Base-by-base conservation (phyloP, 2,329 filamentous ascomycete species). In the Canariomyces notabilis region DNA sequence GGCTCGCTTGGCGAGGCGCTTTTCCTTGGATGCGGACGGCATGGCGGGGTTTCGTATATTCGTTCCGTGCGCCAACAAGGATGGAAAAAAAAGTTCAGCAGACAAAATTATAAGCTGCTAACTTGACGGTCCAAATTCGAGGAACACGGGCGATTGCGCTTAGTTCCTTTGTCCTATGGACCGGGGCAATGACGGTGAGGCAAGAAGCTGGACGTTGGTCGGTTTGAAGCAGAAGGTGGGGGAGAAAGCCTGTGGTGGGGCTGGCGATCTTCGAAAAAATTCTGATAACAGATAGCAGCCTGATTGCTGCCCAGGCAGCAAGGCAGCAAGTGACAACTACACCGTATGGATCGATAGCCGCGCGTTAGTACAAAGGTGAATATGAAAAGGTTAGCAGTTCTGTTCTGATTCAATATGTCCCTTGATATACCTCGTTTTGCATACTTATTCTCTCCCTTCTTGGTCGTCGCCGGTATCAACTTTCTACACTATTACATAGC, bases 1-100 rank as follows among this genome's bases (percentile, higher is more conserved):
- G 57, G 79, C 79, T 74, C 82, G 82, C 75, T 84, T 84, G 49
- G 82, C 82, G 56, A 85, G 75, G 67, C 82, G 75, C 74, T 84
- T 85, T 60, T 83, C 80, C 70, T 86, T 86, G 64, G 82, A 82
- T 53, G 80, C 72, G 52, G 82, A 85, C 63, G 83, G 75, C 80
- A 85, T 85, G 36, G 65, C 80, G 70, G 46, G 34, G 22, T 14
- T 20, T 19, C 11, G 9, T 20, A 34, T 29, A 36, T 19, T 22
- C 6, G 26, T 22, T 26, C 42, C 16, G 16, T 44, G 36, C 11
- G n/a, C 35, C 32, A 22, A 37, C 36, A 43, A 31, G 20, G 19
- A 11, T 6, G 23, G 6, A 42, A 44, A 37, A 19, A 41, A 37
- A 37, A 29, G 15, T 37, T 26, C 20, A 40, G 12, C 38, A 20